Percentiles rank a stretch among this genome's conserved stretches.
phyloP scores from a whole-genome alignment of 129 eudicot genomes.

The Tanacetum coccineum region DNA sequence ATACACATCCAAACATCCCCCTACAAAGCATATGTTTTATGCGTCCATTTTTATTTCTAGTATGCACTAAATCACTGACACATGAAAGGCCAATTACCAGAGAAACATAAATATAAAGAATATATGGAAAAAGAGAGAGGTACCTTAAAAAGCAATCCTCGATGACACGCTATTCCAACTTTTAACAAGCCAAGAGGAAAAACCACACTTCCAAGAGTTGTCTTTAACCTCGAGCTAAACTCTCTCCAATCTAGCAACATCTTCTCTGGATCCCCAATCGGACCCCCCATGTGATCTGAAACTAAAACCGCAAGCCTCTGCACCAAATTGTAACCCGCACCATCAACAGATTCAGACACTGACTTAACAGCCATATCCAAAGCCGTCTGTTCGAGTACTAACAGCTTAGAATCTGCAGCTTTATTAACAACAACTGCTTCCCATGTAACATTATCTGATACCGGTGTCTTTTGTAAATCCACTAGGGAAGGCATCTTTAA shows the following conservation, averaged over 20 bases:
- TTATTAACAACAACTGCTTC: conserved; percentile 84
- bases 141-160: conserved; percentile 92
- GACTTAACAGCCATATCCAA: conserved; percentile 50
- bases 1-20: conserved; percentile 12
- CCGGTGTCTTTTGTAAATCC: conserved; percentile 66
- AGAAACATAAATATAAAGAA: neutral
- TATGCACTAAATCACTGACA: neutral
- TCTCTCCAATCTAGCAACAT: conserved; percentile 82
- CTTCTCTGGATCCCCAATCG: conserved; percentile 73
- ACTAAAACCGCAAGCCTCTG: conserved; percentile 74
- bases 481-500: conserved; percentile 82
- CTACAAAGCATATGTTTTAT: neutral
- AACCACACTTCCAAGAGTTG: conserved; percentile 74
- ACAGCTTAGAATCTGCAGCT: conserved; percentile 63
- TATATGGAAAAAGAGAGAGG: neutral
- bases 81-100: neutral
- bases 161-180: conserved; percentile 88
- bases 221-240: conserved; percentile 48
- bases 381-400: conserved; percentile 59
- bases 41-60: neutral
- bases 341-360: conserved; percentile 44
- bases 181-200: conserved; percentile 83
- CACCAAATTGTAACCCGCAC: conserved; percentile 37
- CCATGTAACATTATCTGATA: conserved; percentile 66
- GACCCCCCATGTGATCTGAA: conserved; percentile 94